phyloP scores from a whole-genome alignment of 495 filamentous ascomycete species.

The Penicillium lagena region DNA sequence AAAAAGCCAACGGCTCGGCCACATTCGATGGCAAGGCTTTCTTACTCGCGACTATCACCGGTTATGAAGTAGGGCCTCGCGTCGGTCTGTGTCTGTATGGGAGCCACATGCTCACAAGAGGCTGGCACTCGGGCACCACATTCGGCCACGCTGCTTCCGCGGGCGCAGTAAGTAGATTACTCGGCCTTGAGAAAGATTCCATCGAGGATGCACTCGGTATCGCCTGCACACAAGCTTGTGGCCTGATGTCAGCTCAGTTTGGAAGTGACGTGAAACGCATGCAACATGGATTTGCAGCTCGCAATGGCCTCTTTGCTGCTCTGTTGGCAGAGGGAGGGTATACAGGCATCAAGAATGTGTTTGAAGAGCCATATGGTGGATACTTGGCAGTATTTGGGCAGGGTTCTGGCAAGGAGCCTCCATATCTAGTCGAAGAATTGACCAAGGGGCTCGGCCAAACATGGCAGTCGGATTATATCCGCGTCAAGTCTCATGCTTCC shows the following conservation, averaged over 20 bases:
- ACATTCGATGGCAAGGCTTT: constrained; percentile 12
- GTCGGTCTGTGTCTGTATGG: constrained; percentile 34
- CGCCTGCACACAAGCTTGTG: constrained; percentile 35
- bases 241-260: constrained; percentile 39
- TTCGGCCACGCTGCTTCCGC: constrained; percentile 37
- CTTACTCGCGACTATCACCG: constrained; percentile 29
- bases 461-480: constrained; percentile 33
- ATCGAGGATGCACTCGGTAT: constrained; percentile 35
- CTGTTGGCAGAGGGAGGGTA: constrained; percentile 32
- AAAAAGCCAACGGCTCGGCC: neutral
- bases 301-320: constrained; percentile 35
- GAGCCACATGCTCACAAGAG: constrained; percentile 26
- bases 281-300: constrained; percentile 41
- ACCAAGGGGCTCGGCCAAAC: constrained; percentile 25
- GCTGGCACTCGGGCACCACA: constrained; percentile 41
- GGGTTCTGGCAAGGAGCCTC: constrained; percentile 22
- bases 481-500: constrained; percentile 34
- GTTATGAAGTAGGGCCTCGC: constrained; percentile 34
- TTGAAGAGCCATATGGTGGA: constrained; percentile 36
- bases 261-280: constrained; percentile 38
- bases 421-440: constrained; percentile 20
- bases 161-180: constrained; percentile 31
- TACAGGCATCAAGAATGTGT: constrained; percentile 38
- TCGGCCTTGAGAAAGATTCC: constrained; percentile 16
- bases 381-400: constrained; percentile 33